A percentile compares a stretch with the other conserved stretches of the same genome.
Evolutionary conservation across 176 grass and related monocot species (phyloP).

Genomic region (Ananas comosus): DNA sequence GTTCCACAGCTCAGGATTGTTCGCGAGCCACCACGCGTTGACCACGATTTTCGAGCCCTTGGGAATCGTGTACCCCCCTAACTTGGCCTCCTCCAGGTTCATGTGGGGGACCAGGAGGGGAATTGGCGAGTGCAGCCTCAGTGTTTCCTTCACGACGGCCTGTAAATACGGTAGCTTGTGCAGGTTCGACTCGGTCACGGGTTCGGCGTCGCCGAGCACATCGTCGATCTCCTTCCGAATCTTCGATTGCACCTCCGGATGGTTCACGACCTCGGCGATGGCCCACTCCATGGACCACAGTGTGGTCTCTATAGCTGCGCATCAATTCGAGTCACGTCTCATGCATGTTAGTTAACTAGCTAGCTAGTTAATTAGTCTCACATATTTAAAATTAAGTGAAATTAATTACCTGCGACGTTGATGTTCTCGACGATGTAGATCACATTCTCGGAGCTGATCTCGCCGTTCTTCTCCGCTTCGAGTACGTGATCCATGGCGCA

Average conservation of each 20-base stretch:
- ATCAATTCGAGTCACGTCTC: background rate
- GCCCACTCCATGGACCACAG: slow-evolving; percentile 32
- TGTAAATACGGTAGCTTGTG: slow-evolving; percentile 21
- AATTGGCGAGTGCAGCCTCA: slow-evolving; percentile 27
- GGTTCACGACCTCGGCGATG: slow-evolving; percentile 31
- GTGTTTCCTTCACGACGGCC: slow-evolving; percentile 31
- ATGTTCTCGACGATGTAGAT: slow-evolving; percentile 37
- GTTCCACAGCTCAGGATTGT: slow-evolving; percentile 21
- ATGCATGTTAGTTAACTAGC: no score
- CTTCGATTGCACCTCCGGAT: slow-evolving; percentile 18
- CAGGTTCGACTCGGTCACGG: slow-evolving; percentile 22
- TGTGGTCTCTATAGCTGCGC: slow-evolving; percentile 29
- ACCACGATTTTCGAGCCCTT: slow-evolving; percentile 24
- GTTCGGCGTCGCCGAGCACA: slow-evolving; percentile 5
- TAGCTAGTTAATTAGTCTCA: no score
- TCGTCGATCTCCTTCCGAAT: slow-evolving; percentile 23
- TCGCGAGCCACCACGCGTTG: slow-evolving; percentile 33
- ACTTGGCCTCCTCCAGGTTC: slow-evolving; percentile 29
- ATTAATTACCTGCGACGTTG: slow-evolving; percentile 25
- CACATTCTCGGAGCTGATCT: slow-evolving; percentile 29
- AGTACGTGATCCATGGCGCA: slow-evolving; percentile 29
- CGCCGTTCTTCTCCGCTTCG: slow-evolving; percentile 30
- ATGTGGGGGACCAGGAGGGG: slow-evolving; percentile 32
- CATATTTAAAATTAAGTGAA: no score
- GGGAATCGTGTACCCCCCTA: slow-evolving; percentile 26